These are phyloP conservation scores for Aspergillus kassunensis DNA, from an alignment of 495 filamentous ascomycete species.

Conservation along the genomic window DNA sequence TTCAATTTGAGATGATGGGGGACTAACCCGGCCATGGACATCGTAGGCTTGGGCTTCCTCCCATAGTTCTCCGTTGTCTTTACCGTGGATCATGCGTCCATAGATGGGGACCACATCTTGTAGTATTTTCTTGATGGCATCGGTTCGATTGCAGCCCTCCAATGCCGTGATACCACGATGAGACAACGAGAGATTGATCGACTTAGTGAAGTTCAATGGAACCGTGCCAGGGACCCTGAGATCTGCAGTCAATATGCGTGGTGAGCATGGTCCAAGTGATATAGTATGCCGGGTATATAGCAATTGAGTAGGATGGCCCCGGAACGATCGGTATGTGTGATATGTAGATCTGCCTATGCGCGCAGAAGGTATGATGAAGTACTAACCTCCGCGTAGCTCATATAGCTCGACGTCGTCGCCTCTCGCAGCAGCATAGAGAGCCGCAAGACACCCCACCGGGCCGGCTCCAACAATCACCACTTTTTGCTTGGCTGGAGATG, in stretches of 20 bases:
- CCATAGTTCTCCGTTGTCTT: slow-evolving; percentile 60
- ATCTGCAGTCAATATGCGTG: slow-evolving; percentile 48
- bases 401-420: slow-evolving; percentile 92
- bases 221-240: slow-evolving; percentile 77
- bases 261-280: slow-evolving; percentile 3
- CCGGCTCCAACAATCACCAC: slow-evolving; percentile 85
- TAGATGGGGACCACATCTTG: slow-evolving; percentile 83
- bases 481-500: slow-evolving; percentile 50
- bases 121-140: slow-evolving; percentile 69
- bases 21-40: slow-evolving; percentile 72
- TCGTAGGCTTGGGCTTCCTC: slow-evolving; percentile 86
- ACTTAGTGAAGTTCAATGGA: slow-evolving; percentile 93
- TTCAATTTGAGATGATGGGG: slow-evolving; percentile 2
- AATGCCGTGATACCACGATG: slow-evolving; percentile 92
- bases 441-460: slow-evolving; percentile 87
- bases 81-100: slow-evolving; percentile 95
- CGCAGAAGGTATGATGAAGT: slow-evolving; percentile 1
- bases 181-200: slow-evolving; percentile 93
- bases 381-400: slow-evolving; percentile 84
- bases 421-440: slow-evolving; percentile 82
- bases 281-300: neutral
- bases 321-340: too few relatives aligned
- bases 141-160: slow-evolving; percentile 55
- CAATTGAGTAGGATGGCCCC: too few relatives aligned
- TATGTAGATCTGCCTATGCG: too few relatives aligned